Base-by-base conservation (phyloP, 345 rosid genomes). In the Garcia nutans region DNA sequence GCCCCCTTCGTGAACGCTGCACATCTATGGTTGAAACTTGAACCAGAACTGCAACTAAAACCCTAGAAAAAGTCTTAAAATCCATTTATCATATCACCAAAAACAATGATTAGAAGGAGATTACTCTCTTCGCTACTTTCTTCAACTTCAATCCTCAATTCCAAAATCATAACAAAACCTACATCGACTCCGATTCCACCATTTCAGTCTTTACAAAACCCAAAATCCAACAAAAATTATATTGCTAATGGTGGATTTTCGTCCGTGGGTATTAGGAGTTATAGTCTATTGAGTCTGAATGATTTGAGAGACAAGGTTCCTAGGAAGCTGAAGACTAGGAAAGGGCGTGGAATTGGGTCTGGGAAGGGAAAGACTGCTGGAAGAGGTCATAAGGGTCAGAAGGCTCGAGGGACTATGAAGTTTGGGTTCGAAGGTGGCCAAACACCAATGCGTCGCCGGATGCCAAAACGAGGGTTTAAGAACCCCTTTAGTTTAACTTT, bases 391-490 rank as follows among this genome's bases (percentile, higher is more conserved):
- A 96, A 96, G 84, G 98, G 98, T 0, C 99, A 96, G 86, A 93
- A 85, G 74, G 98, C 98, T 1, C 85, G 99, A 80, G 97, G 97
- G 33, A 86, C 90, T 20, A 81, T 86, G 81, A 93, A 91, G 85
- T 88, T 91, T 70, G 99, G 99, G 12, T 95, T 95, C 70, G 99
- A 93, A 87, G 99, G 99, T 70, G 99, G 99, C 0, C 99, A 95
- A 82, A 93, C 99, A 4, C 99, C 99, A 0, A 55, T 95, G 85
- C 94, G 99, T 19, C 92, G 99, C 1, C 89, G 98, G 20, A 50
- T 93, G 77, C 99, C 99, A 0, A 95, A 95, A 81, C 86, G 99
- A 67, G 99, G 99, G 3, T 93, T 95, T 82, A 91, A 90, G 79
- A 95, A 95, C 78, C 94, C 93, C 3, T 95, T 95, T 44, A 89